phyloP scores from a whole-genome alignment of 805 yeast species.

The Groenewaldozyma tartarivorans region DNA sequence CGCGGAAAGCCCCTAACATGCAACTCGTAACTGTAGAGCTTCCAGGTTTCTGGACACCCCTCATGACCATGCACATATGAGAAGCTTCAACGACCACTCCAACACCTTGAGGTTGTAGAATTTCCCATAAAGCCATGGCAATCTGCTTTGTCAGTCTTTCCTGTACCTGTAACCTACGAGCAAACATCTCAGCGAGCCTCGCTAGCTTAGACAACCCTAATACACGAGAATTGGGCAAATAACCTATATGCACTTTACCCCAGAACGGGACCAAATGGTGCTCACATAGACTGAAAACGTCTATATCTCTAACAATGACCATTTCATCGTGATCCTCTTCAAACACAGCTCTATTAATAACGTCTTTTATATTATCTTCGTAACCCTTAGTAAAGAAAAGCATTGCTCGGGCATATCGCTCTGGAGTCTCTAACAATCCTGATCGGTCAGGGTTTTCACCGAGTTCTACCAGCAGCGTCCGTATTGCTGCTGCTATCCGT shows the following conservation, averaged over 20 bases:
- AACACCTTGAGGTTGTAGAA: constrained; percentile 89
- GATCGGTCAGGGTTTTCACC: constrained; percentile 89
- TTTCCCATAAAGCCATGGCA: constrained; percentile 89
- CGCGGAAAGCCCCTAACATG: constrained; percentile 93
- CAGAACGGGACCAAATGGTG: constrained; percentile 96
- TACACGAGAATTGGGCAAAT: constrained; percentile 89
- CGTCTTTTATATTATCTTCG: constrained; percentile 86
- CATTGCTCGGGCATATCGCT: constrained; percentile 94
- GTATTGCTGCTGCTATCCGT: constrained; percentile 80
- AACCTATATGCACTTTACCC: constrained; percentile 97
- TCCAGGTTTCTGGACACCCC: constrained; percentile 95
- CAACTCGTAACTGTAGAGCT: constrained; percentile 90
- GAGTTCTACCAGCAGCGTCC: constrained; percentile 58
- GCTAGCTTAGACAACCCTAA: constrained; percentile 90
- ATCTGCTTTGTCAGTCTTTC: constrained; percentile 95
- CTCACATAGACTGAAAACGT: constrained; percentile 86
- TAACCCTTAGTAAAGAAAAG: constrained; percentile 92
- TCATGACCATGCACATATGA: constrained; percentile 98
- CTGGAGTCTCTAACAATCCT: constrained; percentile 90
- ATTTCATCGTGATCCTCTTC: constrained; percentile 98
- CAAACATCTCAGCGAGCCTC: constrained; percentile 91
- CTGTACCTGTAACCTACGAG: constrained; percentile 95
- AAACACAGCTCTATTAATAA: constrained; percentile 88
- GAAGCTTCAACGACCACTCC: constrained; percentile 97
- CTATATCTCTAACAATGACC: constrained; percentile 96